Percentiles rank a stretch among this genome's conserved stretches.
Conservation (phyloP, 2,329 filamentous ascomycete genomes). For the Daldinia eschscholtzii region DNA sequence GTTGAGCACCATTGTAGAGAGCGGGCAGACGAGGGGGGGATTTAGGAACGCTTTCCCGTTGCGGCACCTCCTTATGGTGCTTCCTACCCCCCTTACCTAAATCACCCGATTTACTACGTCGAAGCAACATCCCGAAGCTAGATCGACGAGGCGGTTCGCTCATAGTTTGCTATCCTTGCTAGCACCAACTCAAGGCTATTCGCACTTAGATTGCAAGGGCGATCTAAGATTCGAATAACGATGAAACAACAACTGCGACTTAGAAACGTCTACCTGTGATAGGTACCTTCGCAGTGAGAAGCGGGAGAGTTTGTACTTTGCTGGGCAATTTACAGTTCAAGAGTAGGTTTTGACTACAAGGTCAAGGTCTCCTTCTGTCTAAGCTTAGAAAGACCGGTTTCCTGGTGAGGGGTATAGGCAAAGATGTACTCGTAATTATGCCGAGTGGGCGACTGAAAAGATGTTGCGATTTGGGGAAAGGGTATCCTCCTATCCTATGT, state of each 20-base stretch:
- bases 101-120: conserved; percentile 68
- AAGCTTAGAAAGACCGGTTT: conserved; percentile 3
- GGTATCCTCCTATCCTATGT: conserved; percentile 27
- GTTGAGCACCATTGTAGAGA: conserved; percentile 57
- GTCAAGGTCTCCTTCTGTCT: conserved; percentile 22
- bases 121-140: conserved; percentile 65
- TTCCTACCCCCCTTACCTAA: conserved; percentile 63
- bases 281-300: conserved; percentile 31
- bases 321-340: conserved; percentile 16
- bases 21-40: conserved; percentile 70
- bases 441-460: conserved; percentile 15
- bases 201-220: conserved; percentile 21
- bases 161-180: conserved; percentile 46
- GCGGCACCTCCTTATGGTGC: conserved; percentile 65
- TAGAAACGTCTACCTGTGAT: conserved; percentile 13
- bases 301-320: conserved; percentile 22
- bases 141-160: conserved; percentile 58
- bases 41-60: conserved; percentile 66
- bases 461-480: conserved; percentile 23
- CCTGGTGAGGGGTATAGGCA: conserved; percentile 27
- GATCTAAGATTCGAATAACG: conserved; percentile 26
- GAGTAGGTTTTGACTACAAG: conserved; percentile 37
- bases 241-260: conserved; percentile 17
- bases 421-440: conserved; percentile 34
- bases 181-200: conserved; percentile 42